Base-by-base conservation (phyloP, 192 early-diverging fungal species). In the Phlyctochytrium planicorne region DNA sequence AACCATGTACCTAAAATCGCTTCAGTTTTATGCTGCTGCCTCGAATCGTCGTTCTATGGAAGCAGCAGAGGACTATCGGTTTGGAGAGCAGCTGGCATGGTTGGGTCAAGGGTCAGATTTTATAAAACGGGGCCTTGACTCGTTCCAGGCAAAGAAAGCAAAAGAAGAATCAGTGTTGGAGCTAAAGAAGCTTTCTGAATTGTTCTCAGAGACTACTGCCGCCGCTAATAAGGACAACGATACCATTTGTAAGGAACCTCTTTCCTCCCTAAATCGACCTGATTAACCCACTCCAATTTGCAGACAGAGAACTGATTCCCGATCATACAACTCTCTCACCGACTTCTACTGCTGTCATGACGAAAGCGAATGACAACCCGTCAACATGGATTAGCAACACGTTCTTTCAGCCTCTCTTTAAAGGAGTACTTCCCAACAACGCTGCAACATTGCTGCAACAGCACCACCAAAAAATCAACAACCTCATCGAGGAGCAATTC, bases 221-320 rank as follows among this genome's bases (percentile, higher is more conserved):
- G 69, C 76, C 27, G 93, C 93, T 14, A 87, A 89, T 47, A 93
- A 91, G 76, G 95, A 97, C 69, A 97, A 97, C 57, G 91, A 95
- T 69, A 84, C 93, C 40, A 93, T 97, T 23, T 79, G 76, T 77
- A n/a, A n/a, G n/a, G n/a, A n/a, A n/a, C n/a, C n/a, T n/a, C n/a
- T n/a, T n/a, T n/a, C n/a, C n/a, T n/a, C n/a, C n/a, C n/a, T n/a
- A n/a, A n/a, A n/a, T n/a, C n/a, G n/a, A n/a, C n/a, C n/a, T n/a
- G n/a, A n/a, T n/a, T n/a, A n/a, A n/a, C n/a, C n/a, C n/a, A n/a
- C n/a, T n/a, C n/a, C n/a, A n/a, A n/a, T n/a, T n/a, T n/a, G n/a
- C n/a, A n/a, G n/a, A n/a, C n/a, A n/a, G n/a, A n/a, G n/a, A n/a
- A n/a, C n/a, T n/a, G n/a, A n/a, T n/a, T n/a, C n/a, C n/a, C n/a